phyloP scores from a whole-genome alignment of 306 rosid species.

The Parietaria judaica region DNA sequence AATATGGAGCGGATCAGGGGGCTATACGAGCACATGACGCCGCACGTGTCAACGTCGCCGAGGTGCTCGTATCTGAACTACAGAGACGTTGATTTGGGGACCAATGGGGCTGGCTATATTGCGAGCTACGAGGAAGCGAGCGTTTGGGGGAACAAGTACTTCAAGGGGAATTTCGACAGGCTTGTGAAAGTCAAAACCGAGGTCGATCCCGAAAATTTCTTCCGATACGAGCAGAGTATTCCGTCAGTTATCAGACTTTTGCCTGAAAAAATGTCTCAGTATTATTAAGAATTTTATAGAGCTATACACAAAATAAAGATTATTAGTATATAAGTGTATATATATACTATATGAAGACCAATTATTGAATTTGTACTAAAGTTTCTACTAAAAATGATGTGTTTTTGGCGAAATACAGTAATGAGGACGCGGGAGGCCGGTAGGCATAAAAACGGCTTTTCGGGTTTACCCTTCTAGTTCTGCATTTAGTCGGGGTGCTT shows the following conservation, averaged over 20 bases:
- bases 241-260: conserved; percentile 34
- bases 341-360: neutral
- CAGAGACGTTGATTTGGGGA: conserved; percentile 67
- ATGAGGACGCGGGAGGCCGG: too few species aligned
- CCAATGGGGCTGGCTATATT: conserved; percentile 35
- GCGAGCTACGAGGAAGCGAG: conserved; percentile 44
- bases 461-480: too few species aligned
- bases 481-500: too few species aligned
- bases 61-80: conserved; percentile 64
- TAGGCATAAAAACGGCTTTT: too few species aligned
- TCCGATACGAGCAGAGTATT: conserved; percentile 62
- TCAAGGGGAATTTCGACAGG: conserved; percentile 52
- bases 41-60: conserved; percentile 52
- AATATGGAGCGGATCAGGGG: conserved; percentile 33
- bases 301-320: neutral
- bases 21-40: conserved; percentile 55
- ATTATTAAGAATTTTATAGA: neutral
- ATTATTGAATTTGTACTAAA: too few species aligned
- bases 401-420: too few species aligned
- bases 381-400: too few species aligned
- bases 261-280: conserved; percentile 21
- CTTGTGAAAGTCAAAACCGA: conserved; percentile 45
- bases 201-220: conserved; percentile 60
- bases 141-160: conserved; percentile 59
- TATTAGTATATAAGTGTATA: too few species aligned